Base-by-base conservation (phyloP, 371 early-diverging fungal genomes). In the Coemansia sp. region DNA sequence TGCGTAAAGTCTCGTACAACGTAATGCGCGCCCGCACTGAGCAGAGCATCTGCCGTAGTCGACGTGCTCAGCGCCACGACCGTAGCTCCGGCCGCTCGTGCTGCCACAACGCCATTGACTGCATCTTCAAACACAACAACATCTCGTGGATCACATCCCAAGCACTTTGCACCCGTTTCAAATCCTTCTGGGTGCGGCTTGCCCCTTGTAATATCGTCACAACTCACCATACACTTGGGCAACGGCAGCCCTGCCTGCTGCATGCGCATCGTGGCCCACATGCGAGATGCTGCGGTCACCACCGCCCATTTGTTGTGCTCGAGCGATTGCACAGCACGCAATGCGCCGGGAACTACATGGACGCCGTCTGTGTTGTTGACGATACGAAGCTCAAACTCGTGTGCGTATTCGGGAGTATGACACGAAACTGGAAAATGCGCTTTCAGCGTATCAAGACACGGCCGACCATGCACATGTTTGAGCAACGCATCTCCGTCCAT, bases 81-180 rank as follows among this genome's bases (percentile, higher is more conserved):
- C 45, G 77, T 70, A 61, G 86, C 86, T 0, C 88, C 88, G 1
- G 88, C 85, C 0, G 84, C 84, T 8, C 73, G 59, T 0, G 86
- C 90, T 0, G 90, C 87, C 31, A 72, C 59, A 21, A 87, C 83
- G 16, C 86, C 90, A 2, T 85, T 84, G n/a, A 87, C 86, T 0
- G 90, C 86, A 68, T 90, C 90, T 69, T 90, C 90, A 81, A 89
- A 88, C 2, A 89, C 89, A 22, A 90, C 69, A 60, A 86, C 85
- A 4, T 82, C 84, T 27, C 64, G 63, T 1, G 88, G 81, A 14
- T 80, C 79, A 6, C 79, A 60, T 0, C 81, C 81, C 60, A 90
- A 55, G 10, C 66, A 48, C 16, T 66, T 59, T 5, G 89, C 85
- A 0, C 83, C 84, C 18, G 64, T 37, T 63, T 82, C 64, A 57